A percentile compares a stretch with the other conserved stretches of the same genome.
phyloP scores from a whole-genome alignment of 2,329 filamentous ascomycete species.

The Aspergillus brunneoviolaceus region DNA sequence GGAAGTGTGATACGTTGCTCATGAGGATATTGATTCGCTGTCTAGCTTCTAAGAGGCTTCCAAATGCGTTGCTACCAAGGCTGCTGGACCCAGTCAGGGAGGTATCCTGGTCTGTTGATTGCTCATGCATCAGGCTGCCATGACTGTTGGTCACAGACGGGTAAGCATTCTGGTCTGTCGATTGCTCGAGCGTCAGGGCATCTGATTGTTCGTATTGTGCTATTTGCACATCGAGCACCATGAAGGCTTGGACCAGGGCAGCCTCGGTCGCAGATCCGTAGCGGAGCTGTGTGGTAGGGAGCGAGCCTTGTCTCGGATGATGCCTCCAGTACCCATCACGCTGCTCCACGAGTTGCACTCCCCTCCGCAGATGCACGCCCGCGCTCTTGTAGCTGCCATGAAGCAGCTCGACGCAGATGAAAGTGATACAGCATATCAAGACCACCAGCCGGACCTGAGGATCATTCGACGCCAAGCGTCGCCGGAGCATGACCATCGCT shows the following conservation, averaged over 20 bases:
- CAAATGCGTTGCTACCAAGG: neutral
- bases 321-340: neutral
- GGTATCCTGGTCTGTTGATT: neutral
- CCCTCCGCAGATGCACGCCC: slow-evolving; percentile 2
- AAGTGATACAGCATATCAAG: slow-evolving; percentile 10
- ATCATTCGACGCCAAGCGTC: slow-evolving; percentile 7
- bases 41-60: neutral
- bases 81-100: neutral
- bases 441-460: slow-evolving; percentile 3
- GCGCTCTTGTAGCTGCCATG: slow-evolving; percentile 4
- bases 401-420: slow-evolving; percentile 7
- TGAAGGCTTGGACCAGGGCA: slow-evolving; percentile 1
- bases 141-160: neutral
- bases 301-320: neutral
- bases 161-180: neutral
- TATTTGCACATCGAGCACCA: neutral
- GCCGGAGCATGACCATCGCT: slow-evolving; percentile 1
- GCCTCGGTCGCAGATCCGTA: neutral
- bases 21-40: neutral
- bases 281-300: neutral
- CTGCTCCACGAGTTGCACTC: neutral
- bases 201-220: neutral
- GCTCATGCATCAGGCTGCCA: neutral
- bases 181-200: neutral
- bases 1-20: neutral